Evolutionary conservation across 768 basidiomycete genomes (phyloP), one percentile per base, ranked within the genome.

Genomic region (Lactarius hatsudake): DNA sequence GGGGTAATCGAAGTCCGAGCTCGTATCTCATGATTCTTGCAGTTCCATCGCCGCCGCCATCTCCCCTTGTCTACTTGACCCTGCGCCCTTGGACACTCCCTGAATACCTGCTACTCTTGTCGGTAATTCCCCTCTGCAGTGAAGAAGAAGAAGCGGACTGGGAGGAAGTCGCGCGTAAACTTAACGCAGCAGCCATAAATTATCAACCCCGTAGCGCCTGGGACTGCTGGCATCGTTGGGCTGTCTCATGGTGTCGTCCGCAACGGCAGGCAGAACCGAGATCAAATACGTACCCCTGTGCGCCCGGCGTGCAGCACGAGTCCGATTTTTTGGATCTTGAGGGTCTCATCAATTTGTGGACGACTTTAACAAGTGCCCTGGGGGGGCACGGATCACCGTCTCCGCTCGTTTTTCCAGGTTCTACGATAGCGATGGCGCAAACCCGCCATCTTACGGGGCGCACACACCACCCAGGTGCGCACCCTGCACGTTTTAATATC

Each of bases 221-320:
- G 70, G 70, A 71, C 56, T 71, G 70, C 42, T 71, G 70, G 70
- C 70, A 71, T 18, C 70, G 70, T 28, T 71, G 68, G 70, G 34
- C 51, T 6, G 68, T 71, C n/a, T 65, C 70, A 13, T 71, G 70
- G 70, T 66, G 59, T 30, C 53, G 63, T 13, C 43, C 53, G 26
- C 56, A 59, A 36, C 43, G 34, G 3, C 15, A 43, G 20, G 28
- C 42, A 23, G 40, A 51, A 23, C 36, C 45, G n/a, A 61, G 51
- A 18, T 45, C 54, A 34, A 51, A 59, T 28, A 69, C 69, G 12
- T 71, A 61, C 40, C 63, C 65, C 17, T 45, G 69, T 56, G 70
- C 65, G 23, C 62, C 68, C 28, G 70, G 70, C 55, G 70, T 71
- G 56, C 68, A 71, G 65, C 70, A 66, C 40, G 53, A 43, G 32